Conservation (phyloP, 495 filamentous ascomycete genomes). For the Astrothelium subdiscretum region DNA sequence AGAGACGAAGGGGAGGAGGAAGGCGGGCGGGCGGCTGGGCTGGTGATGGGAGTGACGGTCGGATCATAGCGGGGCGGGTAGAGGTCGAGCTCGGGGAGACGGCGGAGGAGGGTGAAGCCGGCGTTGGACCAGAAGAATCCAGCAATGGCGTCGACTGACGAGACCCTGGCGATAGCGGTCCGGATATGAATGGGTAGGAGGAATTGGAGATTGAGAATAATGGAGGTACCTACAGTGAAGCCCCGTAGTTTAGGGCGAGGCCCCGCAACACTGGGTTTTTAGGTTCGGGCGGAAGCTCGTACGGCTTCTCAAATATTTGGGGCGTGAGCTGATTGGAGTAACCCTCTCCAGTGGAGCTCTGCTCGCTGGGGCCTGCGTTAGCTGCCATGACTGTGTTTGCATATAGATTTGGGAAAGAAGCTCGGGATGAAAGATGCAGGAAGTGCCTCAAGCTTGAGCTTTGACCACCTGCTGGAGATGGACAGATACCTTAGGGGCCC, state of each 20-base stretch:
- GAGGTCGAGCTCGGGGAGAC: constrained; percentile 44
- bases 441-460: too few species aligned
- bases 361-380: neutral
- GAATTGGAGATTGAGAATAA: neutral
- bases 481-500: too few species aligned
- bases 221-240: constrained; percentile 19
- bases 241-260: constrained; percentile 14
- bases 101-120: constrained; percentile 51
- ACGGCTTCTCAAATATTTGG: constrained; percentile 15
- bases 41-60: constrained; percentile 59
- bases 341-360: neutral
- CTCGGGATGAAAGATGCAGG: neutral
- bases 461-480: too few species aligned
- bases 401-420: neutral
- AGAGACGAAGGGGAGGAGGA: constrained; percentile 8
- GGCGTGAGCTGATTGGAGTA: constrained; percentile 17
- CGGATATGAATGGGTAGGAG: neutral
- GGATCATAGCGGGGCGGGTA: constrained; percentile 65
- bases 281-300: constrained; percentile 15
- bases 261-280: constrained; percentile 24
- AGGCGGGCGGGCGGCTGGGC: neutral
- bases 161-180: neutral
- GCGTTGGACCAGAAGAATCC: constrained; percentile 64
- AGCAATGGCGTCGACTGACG: constrained; percentile 36
- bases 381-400: neutral